phyloP scores from a whole-genome alignment of 2,329 filamentous ascomycete species.

The Fusarium beomiforme region DNA sequence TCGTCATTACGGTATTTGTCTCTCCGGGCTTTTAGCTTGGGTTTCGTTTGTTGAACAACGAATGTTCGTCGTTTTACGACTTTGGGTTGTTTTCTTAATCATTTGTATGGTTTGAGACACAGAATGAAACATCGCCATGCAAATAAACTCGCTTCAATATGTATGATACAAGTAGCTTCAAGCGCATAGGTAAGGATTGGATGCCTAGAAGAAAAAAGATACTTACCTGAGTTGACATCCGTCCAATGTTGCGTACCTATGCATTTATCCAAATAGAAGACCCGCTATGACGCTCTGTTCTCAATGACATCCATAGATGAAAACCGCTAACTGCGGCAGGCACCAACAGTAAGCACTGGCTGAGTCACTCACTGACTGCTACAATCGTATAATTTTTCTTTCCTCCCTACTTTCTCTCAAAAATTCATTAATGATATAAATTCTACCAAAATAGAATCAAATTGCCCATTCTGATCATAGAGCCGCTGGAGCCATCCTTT shows the following conservation, averaged over 20 bases:
- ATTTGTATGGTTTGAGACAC: not conserved
- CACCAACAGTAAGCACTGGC: not conserved
- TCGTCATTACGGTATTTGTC: not conserved
- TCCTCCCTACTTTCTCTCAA: not conserved
- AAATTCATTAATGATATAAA: not conserved
- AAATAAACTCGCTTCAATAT: not conserved
- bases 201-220: not conserved
- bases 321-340: not conserved
- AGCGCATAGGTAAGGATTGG: not conserved
- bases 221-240: too few relatives aligned
- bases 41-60: not conserved
- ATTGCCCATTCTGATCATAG: not conserved
- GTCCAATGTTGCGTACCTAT: not conserved
- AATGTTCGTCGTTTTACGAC: not conserved
- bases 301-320: not conserved
- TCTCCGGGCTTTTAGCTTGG: not conserved
- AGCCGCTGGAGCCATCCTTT: not conserved
- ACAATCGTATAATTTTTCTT: not conserved
- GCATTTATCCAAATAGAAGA: conserved; percentile 8
- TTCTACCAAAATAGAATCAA: not conserved
- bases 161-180: not conserved
- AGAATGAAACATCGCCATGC: not conserved
- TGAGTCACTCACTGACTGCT: conserved; percentile 3
- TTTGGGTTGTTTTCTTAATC: not conserved
- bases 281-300: conserved; percentile 18